phyloP scores from a whole-genome alignment of 805 yeast species.

The Candida arabinofermentans region DNA sequence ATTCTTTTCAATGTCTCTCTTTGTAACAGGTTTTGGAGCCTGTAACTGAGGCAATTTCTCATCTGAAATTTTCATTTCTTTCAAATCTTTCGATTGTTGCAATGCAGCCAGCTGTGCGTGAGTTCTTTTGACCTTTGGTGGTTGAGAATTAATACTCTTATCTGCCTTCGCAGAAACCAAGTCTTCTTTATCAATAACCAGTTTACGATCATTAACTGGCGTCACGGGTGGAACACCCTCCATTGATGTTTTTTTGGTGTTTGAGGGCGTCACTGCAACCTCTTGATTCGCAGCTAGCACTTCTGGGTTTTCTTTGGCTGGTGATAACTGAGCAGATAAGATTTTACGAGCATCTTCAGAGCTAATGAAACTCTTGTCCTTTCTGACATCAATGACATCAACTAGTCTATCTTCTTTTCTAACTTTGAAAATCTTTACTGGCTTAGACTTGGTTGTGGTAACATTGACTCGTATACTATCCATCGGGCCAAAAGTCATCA shows the following conservation, averaged over 20 bases:
- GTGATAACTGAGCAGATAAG: slow-evolving; percentile 7
- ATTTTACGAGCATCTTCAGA: slow-evolving; percentile 19
- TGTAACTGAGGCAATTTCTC: slow-evolving; percentile 1
- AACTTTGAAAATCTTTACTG: slow-evolving; percentile 16
- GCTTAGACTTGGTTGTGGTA: background rate
- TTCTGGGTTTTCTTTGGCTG: slow-evolving; percentile 6
- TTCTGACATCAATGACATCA: slow-evolving; percentile 16
- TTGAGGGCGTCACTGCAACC: background rate
- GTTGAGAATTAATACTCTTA: background rate
- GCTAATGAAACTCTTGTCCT: slow-evolving; percentile 16
- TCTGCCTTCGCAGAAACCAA: background rate
- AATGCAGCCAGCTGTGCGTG: slow-evolving; percentile 6
- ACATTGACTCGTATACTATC: slow-evolving; percentile 4
- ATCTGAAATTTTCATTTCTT: background rate
- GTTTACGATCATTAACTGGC: slow-evolving; percentile 5
- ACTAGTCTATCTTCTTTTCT: slow-evolving; percentile 21
- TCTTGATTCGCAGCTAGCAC: background rate
- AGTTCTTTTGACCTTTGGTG: slow-evolving; percentile 4
- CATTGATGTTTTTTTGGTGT: background rate
- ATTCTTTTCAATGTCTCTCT: background rate
- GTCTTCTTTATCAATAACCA: background rate
- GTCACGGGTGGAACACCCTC: slow-evolving; percentile 4
- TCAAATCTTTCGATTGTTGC: background rate
- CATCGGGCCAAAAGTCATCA: slow-evolving; percentile 24
- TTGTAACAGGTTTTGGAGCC: background rate